Evolutionary conservation across 2,329 filamentous ascomycete genomes (phyloP), one percentile per base, ranked within the genome.

Genomic region (Aspergillus pseudoterreus): DNA sequence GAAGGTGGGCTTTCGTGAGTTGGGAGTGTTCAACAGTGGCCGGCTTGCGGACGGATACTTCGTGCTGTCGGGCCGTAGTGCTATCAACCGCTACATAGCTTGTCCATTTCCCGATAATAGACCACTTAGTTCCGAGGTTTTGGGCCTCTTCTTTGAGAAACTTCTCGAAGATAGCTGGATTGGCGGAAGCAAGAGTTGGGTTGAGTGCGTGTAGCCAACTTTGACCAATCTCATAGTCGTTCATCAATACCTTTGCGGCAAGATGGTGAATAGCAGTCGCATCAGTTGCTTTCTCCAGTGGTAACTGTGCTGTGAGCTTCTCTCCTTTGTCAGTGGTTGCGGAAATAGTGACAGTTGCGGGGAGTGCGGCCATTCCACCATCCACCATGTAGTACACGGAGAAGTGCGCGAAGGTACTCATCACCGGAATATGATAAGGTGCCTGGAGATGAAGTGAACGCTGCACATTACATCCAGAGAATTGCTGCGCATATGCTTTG

Each of bases 321-420:
- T 17, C 19, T 15, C 21, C 45, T 6, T 47, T 38, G 19, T 47
- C 45, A 9, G 33, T 47, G 9, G 22, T 32, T 9, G 45, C 45
- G 0, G 45, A 22, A 21, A 47, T 15, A 12, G 35, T 47, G 11
- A 47, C 11, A 2, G 14, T 47, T 9, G 12, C 21, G 1, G 45
- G 45, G 12, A 42, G n/a, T 35, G 15, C 8, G 3, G 24, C 36
- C 15, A 33, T 8, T 12, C 19, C 45, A 4, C 35, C 11, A 6
- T 47, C 35, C 6, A 47, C 14, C 21, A 47, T 42, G 21, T 41
- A 47, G 45, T 47, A 47, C 21, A 47, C 12, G 3, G 45, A 32
- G 8, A 30, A 24, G 15, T 47, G 12, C 4, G 45, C 42, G 30
- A 47, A 47, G 19, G 45, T 27, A 38, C 17, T 41, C 33, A 47